Evolutionary conservation across 371 early-diverging fungal species (phyloP), one percentile per base, ranked within the genome.

Genomic region (Umbelopsis sp.): DNA sequence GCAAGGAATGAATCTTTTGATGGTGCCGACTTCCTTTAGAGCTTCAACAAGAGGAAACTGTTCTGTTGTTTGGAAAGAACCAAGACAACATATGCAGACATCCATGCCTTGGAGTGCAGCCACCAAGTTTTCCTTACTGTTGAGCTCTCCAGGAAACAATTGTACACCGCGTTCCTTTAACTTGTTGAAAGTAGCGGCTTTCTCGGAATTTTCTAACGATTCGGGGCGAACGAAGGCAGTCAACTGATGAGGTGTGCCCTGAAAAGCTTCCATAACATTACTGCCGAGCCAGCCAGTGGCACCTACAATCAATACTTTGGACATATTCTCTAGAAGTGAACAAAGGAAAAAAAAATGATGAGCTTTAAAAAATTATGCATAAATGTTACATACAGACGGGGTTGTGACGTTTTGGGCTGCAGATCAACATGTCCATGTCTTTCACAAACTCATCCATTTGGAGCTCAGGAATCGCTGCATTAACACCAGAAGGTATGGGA

Each of bases 1-100:
- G 22, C 50, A 66, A 5, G 66, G 66, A 4, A 66, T 35, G 52
- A 66, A 66, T 38, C 66, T 6, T 50, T 66, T 66, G 66, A 66
- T 38, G 51, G 45, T 45, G 11, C 66, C 51, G 24, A 66, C 66
- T 44, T 66, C 50, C 22, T 48, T 51, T 35, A 66, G 22, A 12
- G 66, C 66, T 20, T 66, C 41, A 16, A 66, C 20, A 10, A 66
- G 18, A 11, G 38, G 44, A 22, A 50, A 25, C 11, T 66, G 66
- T 11, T 44, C 45, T 12, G 35, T 14, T 16, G 20, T 20, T 44
- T 50, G 38, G 22, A 38, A 38, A 29, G 25, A 10, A 48, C 50
- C 66, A 14, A 66, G 48, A 35, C 48, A 48, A 16, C 48, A 66
- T 11, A 66, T 35, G 18, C 44, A 44, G 10, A 66, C 66, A 16